Conservation (phyloP, 768 basidiomycete species). For the Mycena kentingensis region DNA sequence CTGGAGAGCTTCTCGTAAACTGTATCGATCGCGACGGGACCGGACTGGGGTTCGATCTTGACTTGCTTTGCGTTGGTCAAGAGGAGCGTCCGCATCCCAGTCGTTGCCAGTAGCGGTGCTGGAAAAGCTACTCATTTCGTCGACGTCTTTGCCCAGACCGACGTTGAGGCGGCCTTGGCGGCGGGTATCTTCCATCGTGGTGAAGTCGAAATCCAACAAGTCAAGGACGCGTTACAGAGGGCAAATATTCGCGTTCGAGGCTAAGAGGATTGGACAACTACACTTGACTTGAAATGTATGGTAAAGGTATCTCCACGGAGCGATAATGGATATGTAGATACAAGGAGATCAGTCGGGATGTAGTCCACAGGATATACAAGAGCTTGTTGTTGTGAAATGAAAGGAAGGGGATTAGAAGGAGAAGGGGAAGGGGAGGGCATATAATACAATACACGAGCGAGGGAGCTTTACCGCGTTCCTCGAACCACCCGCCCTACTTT, state of each 20-base stretch:
- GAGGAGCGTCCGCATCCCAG: slow-evolving; percentile 79
- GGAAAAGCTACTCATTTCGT: slow-evolving; percentile 81
- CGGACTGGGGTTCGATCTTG: slow-evolving; percentile 88
- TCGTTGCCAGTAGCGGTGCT: slow-evolving; percentile 94
- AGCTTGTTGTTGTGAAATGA: slow-evolving; percentile 21
- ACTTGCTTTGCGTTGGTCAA: slow-evolving; percentile 78
- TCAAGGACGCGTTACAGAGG: slow-evolving; percentile 61
- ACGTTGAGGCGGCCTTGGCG: slow-evolving; percentile 88
- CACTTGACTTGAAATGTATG: slow-evolving; percentile 29
- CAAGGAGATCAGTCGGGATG: slow-evolving; percentile 18
- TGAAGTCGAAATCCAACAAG: slow-evolving; percentile 81
- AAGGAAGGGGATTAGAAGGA: slow-evolving; percentile 22
- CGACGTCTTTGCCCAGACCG: slow-evolving; percentile 79
- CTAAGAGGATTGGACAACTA: slow-evolving; percentile 25
- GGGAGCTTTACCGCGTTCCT: slow-evolving; percentile 42
- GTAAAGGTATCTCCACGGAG: slow-evolving; percentile 24
- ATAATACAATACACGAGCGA: slow-evolving; percentile 12
- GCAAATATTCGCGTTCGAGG: slow-evolving; percentile 53
- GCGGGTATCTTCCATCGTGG: slow-evolving; percentile 96
- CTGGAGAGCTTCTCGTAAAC: slow-evolving; percentile 94
- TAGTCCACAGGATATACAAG: slow-evolving; percentile 26
- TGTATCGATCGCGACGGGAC: slow-evolving; percentile 97
- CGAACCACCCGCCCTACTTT: slow-evolving; percentile 76
- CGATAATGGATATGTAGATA: slow-evolving; percentile 18
- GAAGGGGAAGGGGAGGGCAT: slow-evolving; percentile 14